phyloP scores from a whole-genome alignment of 805 yeast genomes.

The Saccharomycopsis sp. region DNA sequence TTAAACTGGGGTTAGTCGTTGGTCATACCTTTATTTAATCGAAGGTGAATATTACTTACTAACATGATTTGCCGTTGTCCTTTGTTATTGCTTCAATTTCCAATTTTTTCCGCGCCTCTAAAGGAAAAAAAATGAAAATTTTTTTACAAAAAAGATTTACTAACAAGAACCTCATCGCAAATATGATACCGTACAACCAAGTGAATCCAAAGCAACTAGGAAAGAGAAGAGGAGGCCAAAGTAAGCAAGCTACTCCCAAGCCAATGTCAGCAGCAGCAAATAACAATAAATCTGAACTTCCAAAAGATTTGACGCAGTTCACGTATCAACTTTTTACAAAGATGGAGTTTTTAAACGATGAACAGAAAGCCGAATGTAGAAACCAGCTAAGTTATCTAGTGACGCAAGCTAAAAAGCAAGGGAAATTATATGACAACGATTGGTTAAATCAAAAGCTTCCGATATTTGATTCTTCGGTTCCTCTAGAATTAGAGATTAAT shows the following conservation, averaged over 20 bases:
- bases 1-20: conserved; percentile 17
- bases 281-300: neutral
- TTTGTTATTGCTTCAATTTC: no score
- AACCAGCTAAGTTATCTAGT: conserved; percentile 43
- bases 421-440: conserved; percentile 40
- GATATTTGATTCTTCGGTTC: conserved; percentile 26
- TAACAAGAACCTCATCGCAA: no score
- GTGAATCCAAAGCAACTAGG: conserved; percentile 9
- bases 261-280: neutral
- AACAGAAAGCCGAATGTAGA: conserved; percentile 35
- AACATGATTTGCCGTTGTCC: conserved; percentile 8
- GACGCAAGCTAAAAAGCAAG: conserved; percentile 39
- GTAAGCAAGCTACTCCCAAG: no score
- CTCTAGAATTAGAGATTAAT: conserved; percentile 5
- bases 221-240: no score
- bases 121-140: neutral
- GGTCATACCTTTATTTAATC: neutral
- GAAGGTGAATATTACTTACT: conserved; percentile 3
- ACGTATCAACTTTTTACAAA: conserved; percentile 40
- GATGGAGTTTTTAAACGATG: conserved; percentile 29
- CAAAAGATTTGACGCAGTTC: conserved; percentile 38
- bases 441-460: conserved; percentile 53
- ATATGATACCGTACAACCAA: no score
- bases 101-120: no score
- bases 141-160: no score